phyloP scores from a whole-genome alignment of 495 filamentous ascomycete species.

The Sporormia fimetaria region DNA sequence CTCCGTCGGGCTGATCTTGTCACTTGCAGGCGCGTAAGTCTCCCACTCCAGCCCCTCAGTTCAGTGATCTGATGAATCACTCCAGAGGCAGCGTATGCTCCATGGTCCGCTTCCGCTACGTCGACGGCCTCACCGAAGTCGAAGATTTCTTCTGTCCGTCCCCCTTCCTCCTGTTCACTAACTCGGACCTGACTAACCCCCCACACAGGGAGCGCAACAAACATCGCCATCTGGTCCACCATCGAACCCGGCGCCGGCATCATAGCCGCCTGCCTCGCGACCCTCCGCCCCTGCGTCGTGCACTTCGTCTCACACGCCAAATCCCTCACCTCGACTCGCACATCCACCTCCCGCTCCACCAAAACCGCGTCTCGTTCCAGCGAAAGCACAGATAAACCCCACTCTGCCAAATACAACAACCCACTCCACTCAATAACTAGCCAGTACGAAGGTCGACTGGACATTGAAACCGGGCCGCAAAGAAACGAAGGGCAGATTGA shows the following conservation, averaged over 20 bases:
- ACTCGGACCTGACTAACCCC: not conserved
- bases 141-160: slow-evolving; percentile 29
- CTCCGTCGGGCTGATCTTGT: slow-evolving; percentile 29
- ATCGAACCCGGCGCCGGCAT: slow-evolving; percentile 30
- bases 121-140: slow-evolving; percentile 23
- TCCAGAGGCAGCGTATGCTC: slow-evolving; percentile 27
- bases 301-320: slow-evolving; percentile 3
- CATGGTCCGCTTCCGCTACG: slow-evolving; percentile 26
- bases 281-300: slow-evolving; percentile 27
- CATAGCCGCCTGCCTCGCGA: slow-evolving; percentile 27
- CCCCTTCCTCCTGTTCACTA: not conserved
- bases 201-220: slow-evolving; percentile 21
- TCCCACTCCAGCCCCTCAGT: not conserved
- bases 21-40: slow-evolving; percentile 25
- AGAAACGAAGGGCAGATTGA: too few species aligned
- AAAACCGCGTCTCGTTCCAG: not conserved
- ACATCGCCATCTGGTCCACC: slow-evolving; percentile 28
- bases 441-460: too few species aligned
- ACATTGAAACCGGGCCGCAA: too few species aligned
- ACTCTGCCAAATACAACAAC: too few species aligned
- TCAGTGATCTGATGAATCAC: slow-evolving; percentile 1
- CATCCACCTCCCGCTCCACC: not conserved
- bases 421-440: too few species aligned
- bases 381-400: too few species aligned
- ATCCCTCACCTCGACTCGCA: slow-evolving; percentile 7